These are phyloP conservation scores for Penicillium cataractarum DNA, from an alignment of 495 filamentous ascomycete genomes.

Conservation along the genomic window DNA sequence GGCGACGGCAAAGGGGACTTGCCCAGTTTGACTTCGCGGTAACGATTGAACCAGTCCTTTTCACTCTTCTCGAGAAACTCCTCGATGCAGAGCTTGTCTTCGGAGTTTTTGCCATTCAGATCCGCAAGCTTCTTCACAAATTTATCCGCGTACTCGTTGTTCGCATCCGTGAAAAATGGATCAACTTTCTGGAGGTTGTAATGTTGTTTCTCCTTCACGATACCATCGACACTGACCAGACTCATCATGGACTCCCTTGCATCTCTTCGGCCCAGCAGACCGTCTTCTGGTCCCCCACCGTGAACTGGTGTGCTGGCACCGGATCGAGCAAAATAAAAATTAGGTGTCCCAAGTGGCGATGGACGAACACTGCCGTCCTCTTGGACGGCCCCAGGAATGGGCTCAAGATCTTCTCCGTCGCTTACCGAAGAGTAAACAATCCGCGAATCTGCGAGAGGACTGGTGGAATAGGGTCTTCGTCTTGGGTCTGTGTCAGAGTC, in stretches of 20 bases:
- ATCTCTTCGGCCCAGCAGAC: constrained; percentile 34
- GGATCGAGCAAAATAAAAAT: constrained; percentile 14
- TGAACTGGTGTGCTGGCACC: constrained; percentile 21
- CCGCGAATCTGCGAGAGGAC: constrained; percentile 9
- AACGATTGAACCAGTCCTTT: constrained; percentile 65
- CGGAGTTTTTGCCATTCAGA: constrained; percentile 54
- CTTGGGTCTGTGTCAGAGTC: constrained; percentile 8
- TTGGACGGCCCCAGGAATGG: constrained; percentile 7
- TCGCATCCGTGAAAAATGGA: constrained; percentile 69
- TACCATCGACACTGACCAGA: constrained; percentile 52
- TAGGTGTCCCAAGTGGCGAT: constrained; percentile 21
- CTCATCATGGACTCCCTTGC: constrained; percentile 26
- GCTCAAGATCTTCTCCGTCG: constrained; percentile 9
- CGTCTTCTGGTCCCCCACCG: constrained; percentile 54
- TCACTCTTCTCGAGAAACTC: constrained; percentile 63
- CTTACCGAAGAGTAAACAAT: constrained; percentile 12
- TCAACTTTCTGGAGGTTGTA: constrained; percentile 66
- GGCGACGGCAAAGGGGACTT: constrained; percentile 17
- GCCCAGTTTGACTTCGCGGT: constrained; percentile 55
- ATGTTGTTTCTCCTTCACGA: constrained; percentile 52
- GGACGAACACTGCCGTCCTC: constrained; percentile 12
- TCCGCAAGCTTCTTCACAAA: constrained; percentile 60
- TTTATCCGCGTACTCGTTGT: constrained; percentile 56
- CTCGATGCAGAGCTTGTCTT: constrained; percentile 62
- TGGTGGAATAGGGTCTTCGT: background rate